Evolutionary conservation across 495 filamentous ascomycete species (phyloP).

Genomic region (Letharia columbiana): DNA sequence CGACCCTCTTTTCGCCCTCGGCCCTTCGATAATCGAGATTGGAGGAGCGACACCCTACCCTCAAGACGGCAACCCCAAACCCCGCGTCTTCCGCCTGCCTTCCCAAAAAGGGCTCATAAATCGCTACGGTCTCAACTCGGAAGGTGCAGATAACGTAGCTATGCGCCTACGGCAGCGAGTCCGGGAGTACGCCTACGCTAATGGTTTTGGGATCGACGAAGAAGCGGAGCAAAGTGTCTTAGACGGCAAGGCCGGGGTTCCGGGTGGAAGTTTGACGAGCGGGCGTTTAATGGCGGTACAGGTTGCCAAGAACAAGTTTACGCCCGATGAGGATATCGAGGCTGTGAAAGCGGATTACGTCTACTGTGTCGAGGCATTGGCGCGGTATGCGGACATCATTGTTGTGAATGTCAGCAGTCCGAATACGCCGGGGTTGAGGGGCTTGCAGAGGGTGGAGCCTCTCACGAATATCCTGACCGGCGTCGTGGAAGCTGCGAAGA

Average conservation of each 20-base stretch:
- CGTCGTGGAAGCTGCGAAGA: slow-evolving; percentile 68
- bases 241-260: slow-evolving; percentile 55
- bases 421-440: slow-evolving; percentile 84
- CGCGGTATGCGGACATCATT: slow-evolving; percentile 80
- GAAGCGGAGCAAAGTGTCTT: slow-evolving; percentile 62
- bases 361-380: slow-evolving; percentile 72
- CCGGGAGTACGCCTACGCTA: slow-evolving; percentile 59
- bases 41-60: slow-evolving; percentile 80
- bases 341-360: slow-evolving; percentile 81
- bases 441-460: slow-evolving; percentile 72
- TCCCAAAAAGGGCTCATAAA: slow-evolving; percentile 83
- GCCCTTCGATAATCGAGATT: slow-evolving; percentile 77
- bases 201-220: slow-evolving; percentile 55
- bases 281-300: slow-evolving; percentile 84
- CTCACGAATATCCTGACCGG: slow-evolving; percentile 69
- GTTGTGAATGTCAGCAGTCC: slow-evolving; percentile 96
- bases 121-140: slow-evolving; percentile 87
- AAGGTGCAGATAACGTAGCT: slow-evolving; percentile 80
- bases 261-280: slow-evolving; percentile 62
- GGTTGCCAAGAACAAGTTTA: slow-evolving; percentile 92
- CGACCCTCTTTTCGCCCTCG: slow-evolving; percentile 69
- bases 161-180: slow-evolving; percentile 69
- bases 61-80: slow-evolving; percentile 77
- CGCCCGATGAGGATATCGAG: slow-evolving; percentile 71
- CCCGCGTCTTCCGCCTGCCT: slow-evolving; percentile 78